Evolutionary conservation across 805 yeast species (phyloP).

Genomic region (Barnettozyma sucrosica): DNA sequence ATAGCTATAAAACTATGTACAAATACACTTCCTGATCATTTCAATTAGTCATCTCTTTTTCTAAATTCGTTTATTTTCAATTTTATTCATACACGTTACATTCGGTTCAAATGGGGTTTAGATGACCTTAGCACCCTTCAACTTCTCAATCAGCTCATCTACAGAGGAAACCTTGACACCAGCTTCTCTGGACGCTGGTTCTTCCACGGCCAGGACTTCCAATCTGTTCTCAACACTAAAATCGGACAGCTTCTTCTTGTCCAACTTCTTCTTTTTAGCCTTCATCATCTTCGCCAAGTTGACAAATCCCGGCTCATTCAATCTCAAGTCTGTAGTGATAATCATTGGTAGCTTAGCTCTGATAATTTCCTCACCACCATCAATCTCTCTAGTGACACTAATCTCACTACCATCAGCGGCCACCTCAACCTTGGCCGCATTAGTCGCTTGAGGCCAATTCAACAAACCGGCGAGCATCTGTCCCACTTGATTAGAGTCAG

Average conservation of each 20-base stretch:
- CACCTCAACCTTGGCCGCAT: slow-evolving; percentile 79
- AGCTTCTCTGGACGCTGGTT: slow-evolving; percentile 77
- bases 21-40: not conserved
- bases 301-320: slow-evolving; percentile 95
- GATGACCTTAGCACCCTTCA: slow-evolving; percentile 49
- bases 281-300: slow-evolving; percentile 95
- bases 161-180: slow-evolving; percentile 78
- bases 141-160: slow-evolving; percentile 73
- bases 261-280: slow-evolving; percentile 94
- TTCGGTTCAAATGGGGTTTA: slow-evolving; percentile 3
- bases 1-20: not conserved
- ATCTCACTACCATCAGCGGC: slow-evolving; percentile 42
- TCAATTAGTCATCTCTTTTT: not conserved
- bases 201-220: slow-evolving; percentile 67
- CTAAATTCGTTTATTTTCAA: not conserved
- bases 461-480: slow-evolving; percentile 92
- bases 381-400: slow-evolving; percentile 84
- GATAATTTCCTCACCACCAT: slow-evolving; percentile 88
- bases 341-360: slow-evolving; percentile 76
- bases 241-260: slow-evolving; percentile 59
- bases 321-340: slow-evolving; percentile 87
- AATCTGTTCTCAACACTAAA: slow-evolving; percentile 59
- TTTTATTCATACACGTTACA: not conserved
- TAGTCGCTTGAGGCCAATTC: slow-evolving; percentile 96
- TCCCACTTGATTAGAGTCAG: slow-evolving; percentile 92